Conservation (phyloP, 1,284 basidiomycete genomes). For the Marasmius oreades region DNA sequence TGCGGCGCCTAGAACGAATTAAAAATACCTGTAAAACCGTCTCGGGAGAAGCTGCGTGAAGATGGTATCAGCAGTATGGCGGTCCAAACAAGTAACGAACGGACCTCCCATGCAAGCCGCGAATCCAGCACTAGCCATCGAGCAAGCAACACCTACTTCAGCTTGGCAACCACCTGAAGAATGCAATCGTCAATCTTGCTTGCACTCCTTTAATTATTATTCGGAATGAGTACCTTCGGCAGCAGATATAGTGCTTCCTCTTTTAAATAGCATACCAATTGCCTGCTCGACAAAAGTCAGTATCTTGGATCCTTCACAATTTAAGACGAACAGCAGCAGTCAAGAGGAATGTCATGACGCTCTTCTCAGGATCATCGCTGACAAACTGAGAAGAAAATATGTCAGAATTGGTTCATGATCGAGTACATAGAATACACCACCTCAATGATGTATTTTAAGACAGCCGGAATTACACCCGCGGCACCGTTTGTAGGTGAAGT, state of each 20-base stretch:
- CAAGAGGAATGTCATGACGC: constrained; percentile 81
- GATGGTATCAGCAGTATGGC: background rate
- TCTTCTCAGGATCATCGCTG: constrained; percentile 85
- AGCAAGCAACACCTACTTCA: constrained; percentile 66
- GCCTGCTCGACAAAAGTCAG: constrained; percentile 42
- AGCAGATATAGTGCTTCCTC: constrained; percentile 94
- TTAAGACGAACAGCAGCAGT: constrained; percentile 65
- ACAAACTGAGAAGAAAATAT: constrained; percentile 55
- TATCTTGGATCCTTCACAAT: too few species aligned
- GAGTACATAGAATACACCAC: constrained; percentile 28
- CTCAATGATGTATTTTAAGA: constrained; percentile 85
- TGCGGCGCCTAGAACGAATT: background rate
- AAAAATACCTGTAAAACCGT: constrained; percentile 65
- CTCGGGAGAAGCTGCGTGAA: constrained; percentile 61
- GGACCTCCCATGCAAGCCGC: constrained; percentile 89
- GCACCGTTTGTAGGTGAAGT: constrained; percentile 91
- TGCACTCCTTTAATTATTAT: too few species aligned
- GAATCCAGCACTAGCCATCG: constrained; percentile 91
- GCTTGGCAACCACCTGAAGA: constrained; percentile 70
- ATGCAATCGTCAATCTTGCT: background rate
- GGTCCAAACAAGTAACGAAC: constrained; percentile 17
- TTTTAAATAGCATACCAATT: constrained; percentile 95
- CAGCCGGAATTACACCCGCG: constrained; percentile 90
- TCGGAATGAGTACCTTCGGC: constrained; percentile 64
- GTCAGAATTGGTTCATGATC: background rate